Evolutionary conservation across 1,139 yeast genomes (phyloP).

Genomic region (Yamadazyma spencermartinsiae): DNA sequence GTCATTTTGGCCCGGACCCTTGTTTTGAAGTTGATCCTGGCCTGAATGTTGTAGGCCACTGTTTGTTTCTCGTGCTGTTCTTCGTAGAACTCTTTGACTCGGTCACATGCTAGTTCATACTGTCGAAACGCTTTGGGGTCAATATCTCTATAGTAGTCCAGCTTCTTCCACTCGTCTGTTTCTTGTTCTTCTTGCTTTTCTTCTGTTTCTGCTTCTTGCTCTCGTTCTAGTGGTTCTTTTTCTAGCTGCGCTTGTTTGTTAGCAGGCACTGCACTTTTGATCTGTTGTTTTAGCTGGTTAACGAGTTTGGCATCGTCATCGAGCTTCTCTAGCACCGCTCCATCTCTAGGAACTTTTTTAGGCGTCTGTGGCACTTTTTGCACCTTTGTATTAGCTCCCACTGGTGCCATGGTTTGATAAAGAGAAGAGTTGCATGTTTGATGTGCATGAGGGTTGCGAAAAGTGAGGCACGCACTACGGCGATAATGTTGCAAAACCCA

Average conservation of each 20-base stretch:
- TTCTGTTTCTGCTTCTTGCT: constrained; percentile 1
- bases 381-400: background rate
- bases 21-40: constrained; percentile 68
- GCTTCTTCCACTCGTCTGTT: constrained; percentile 22
- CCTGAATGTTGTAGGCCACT: constrained; percentile 71
- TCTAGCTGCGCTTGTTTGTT: background rate
- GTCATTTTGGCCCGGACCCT: constrained; percentile 66
- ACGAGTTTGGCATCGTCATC: constrained; percentile 37
- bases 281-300: constrained; percentile 27
- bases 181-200: constrained; percentile 7
- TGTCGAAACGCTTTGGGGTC: constrained; percentile 55
- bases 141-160: constrained; percentile 36
- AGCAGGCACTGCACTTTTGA: constrained; percentile 6
- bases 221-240: constrained; percentile 1
- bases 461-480: no score
- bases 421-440: no score
- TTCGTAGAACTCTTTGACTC: constrained; percentile 65
- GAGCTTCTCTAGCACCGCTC: constrained; percentile 31
- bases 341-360: constrained; percentile 10
- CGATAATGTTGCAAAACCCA: no score
- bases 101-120: constrained; percentile 67
- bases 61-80: constrained; percentile 74
- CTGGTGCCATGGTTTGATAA: background rate
- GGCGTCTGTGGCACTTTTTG: background rate
- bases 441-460: no score